These are phyloP conservation scores for Westerdykella aurantiaca DNA, from an alignment of 2,329 filamentous ascomycete genomes.

Conservation along the genomic window DNA sequence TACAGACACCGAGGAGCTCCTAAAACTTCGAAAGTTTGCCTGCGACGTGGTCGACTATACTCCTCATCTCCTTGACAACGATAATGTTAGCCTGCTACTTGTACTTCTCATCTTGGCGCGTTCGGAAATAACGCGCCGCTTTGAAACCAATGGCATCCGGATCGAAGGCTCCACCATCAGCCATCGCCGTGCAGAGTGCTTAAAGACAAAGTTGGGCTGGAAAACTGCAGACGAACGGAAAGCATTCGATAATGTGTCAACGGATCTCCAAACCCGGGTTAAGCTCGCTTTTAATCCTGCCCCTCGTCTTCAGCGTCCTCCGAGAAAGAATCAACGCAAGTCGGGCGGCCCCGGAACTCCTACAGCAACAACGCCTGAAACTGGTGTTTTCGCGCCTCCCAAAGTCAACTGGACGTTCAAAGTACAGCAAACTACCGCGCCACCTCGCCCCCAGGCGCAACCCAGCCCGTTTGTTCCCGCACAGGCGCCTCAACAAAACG, in stretches of 20 bases:
- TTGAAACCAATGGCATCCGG: slow-evolving; percentile 34
- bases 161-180: slow-evolving; percentile 36
- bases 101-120: slow-evolving; percentile 33
- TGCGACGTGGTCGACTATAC: slow-evolving; percentile 34
- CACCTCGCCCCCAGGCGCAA: too few relatives aligned
- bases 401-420: too few relatives aligned
- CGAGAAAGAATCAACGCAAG: neutral
- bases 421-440: too few relatives aligned
- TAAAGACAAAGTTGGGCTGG: slow-evolving; percentile 36
- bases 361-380: neutral
- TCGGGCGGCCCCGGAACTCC: neutral
- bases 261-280: slow-evolving; percentile 32
- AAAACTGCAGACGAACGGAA: slow-evolving; percentile 28
- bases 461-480: too few relatives aligned
- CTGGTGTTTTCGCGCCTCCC: too few relatives aligned
- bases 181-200: slow-evolving; percentile 34
- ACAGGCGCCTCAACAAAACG: too few relatives aligned
- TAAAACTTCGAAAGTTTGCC: slow-evolving; percentile 29
- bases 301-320: slow-evolving; percentile 16
- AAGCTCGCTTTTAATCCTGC: slow-evolving; percentile 30
- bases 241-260: slow-evolving; percentile 31
- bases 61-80: slow-evolving; percentile 36
- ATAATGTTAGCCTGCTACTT: slow-evolving; percentile 33
- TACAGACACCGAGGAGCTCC: slow-evolving; percentile 28
- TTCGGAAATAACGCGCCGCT: slow-evolving; percentile 32